Conservation (phyloP, 2,329 filamentous ascomycete genomes). For the Cladosporium cucumerinum region DNA sequence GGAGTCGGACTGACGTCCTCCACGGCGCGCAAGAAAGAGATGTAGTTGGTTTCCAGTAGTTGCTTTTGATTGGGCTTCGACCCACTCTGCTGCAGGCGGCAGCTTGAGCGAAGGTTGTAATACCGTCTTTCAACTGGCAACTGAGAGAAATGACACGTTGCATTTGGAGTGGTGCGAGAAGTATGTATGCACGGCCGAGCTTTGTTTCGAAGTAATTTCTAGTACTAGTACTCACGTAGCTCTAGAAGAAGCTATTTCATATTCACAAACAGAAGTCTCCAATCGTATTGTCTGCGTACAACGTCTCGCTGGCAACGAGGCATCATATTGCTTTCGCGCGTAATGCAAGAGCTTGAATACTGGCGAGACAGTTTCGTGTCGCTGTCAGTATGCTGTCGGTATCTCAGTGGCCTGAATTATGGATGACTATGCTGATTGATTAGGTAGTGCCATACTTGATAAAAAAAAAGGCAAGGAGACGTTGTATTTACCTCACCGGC, state of each 20-base stretch:
- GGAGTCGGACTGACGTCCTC: too few species aligned
- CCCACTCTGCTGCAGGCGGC: not conserved
- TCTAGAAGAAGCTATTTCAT: not conserved
- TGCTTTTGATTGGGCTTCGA: not conserved
- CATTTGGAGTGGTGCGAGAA: not conserved
- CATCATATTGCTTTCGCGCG: not conserved
- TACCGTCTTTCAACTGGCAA: too few species aligned
- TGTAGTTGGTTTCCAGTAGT: not conserved
- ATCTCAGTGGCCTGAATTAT: too few species aligned
- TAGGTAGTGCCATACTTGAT: too few species aligned
- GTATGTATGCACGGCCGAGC: not conserved
- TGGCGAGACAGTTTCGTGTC: not conserved
- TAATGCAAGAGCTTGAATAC: not conserved
- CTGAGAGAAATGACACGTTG: not conserved
- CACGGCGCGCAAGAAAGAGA: too few species aligned
- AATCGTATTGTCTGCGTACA: not conserved
- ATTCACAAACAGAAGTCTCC: not conserved
- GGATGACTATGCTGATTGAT: too few species aligned
- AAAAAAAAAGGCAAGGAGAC: too few species aligned
- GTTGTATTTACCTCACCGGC: too few species aligned
- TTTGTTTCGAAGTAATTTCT: not conserved
- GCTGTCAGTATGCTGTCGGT: too few species aligned
- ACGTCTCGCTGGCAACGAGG: not conserved
- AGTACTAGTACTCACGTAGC: not conserved
- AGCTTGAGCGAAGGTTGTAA: not conserved